These are phyloP conservation scores for Henckelia pumila DNA, from an alignment of 257 asterid species.

Conservation along the genomic window DNA sequence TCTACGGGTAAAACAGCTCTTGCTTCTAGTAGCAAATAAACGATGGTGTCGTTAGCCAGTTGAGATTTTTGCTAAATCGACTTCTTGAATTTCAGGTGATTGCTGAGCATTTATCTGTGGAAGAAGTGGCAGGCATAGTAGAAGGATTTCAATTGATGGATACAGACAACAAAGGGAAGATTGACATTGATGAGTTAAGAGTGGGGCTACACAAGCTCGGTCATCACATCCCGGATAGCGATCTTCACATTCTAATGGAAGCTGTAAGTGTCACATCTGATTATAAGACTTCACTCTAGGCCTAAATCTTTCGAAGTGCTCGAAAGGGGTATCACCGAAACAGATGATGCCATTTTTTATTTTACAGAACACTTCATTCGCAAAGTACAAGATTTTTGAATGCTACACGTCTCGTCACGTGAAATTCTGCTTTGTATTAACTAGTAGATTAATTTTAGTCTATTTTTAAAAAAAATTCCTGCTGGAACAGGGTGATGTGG, in stretches of 20 bases:
- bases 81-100: slow-evolving; percentile 38
- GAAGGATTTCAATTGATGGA: slow-evolving; percentile 64
- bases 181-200: slow-evolving; percentile 55
- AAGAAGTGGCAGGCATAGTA: slow-evolving; percentile 62
- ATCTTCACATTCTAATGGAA: slow-evolving; percentile 57
- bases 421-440: neutral
- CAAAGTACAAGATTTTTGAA: neutral
- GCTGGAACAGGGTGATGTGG: slow-evolving; percentile 51
- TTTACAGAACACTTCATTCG: neutral
- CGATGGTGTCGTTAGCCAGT: neutral
- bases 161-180: slow-evolving; percentile 52
- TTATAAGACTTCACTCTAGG: neutral
- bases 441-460: neutral
- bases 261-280: slow-evolving; percentile 44
- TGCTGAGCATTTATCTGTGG: slow-evolving; percentile 62
- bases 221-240: slow-evolving; percentile 60
- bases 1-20: slow-evolving; percentile 40
- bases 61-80: slow-evolving; percentile 19
- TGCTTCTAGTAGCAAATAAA: neutral
- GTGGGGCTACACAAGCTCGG: slow-evolving; percentile 61
- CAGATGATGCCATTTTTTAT: no score
- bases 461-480: neutral
- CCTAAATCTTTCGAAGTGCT: neutral
- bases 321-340: neutral
- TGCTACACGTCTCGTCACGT: neutral